Base-by-base conservation (phyloP, 148 eudicot genomes). In the Euryodendron excelsum region DNA sequence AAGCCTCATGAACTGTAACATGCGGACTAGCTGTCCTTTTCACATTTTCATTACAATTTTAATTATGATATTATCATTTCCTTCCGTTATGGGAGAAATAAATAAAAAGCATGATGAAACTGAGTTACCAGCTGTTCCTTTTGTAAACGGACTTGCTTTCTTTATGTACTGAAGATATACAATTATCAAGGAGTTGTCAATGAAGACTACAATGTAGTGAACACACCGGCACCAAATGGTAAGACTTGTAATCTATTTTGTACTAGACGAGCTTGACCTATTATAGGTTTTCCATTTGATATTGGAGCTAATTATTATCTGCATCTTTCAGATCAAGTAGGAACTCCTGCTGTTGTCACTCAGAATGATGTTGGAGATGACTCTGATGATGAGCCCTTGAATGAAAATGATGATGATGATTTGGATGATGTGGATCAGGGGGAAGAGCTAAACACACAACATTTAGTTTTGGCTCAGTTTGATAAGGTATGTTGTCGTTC, bases 401-500 rank as follows among this genome's bases (percentile, higher is more conserved):
- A 96, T 81, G 99, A 96, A 83, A 84, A 93, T 72, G 96, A 91
- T 74, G 99, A 93, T 65, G 95, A 91, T 67, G 98, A 94, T 39
- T 74, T 92, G 48, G 98, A 96, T 81, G 99, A 96, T 80, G 88
- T 85, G 75, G 99, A 88, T 64, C 87, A 92, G 63, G 97, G 90
- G 44, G 99, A 93, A 84, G 99, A 96, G 84, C 89, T 88, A 4
- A 93, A 91, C 86, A 90, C 99, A 39, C 89, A 89, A n/a, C 97
- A 96, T 87, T 82, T 96, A 77, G 92, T 96, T 81, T 78, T 96
- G 83, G 99, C 98, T 55, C 98, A 96, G 85, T 96, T 96, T 87
- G 99, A 96, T 82, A 96, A 93, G 98, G 99, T 93, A 84, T 81
- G 47, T 41, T 72, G 34, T 71, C 17, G 27, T 63, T 77, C 4